Percentiles rank a stretch among this genome's conserved stretches.
Evolutionary conservation across 2,329 filamentous ascomycete species (phyloP).

Genomic region (Exophiala xenobiotica): DNA sequence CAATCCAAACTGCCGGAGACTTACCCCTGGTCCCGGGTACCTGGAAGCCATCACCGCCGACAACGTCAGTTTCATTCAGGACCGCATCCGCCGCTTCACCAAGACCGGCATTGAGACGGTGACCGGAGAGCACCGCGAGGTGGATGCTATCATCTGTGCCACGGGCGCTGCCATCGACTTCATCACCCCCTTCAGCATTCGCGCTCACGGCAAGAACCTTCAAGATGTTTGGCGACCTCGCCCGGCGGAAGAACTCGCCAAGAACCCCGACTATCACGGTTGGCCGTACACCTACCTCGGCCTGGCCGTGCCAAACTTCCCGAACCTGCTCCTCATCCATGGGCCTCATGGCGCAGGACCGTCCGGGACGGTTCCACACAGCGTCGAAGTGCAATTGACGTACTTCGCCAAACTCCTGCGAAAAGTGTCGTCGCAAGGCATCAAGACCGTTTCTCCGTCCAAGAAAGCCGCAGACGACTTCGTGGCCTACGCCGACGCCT

Average conservation of each 20-base stretch:
- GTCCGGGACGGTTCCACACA: conserved; percentile 66
- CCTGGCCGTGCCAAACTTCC: conserved; percentile 40
- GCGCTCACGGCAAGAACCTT: conserved; percentile 30
- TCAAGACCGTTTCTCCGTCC: conserved; percentile 60
- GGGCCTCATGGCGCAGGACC: conserved; percentile 50
- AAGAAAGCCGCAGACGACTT: conserved; percentile 64
- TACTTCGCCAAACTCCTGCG: conserved; percentile 67
- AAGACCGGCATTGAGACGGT: conserved; percentile 45
- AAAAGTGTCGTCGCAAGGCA: conserved; percentile 65
- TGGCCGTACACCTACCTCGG: conserved; percentile 42
- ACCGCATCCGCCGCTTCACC: conserved; percentile 59
- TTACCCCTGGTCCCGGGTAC: conserved; percentile 65
- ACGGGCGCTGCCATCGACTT: conserved; percentile 41
- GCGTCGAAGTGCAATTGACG: conserved; percentile 63
- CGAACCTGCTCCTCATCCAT: conserved; percentile 46
- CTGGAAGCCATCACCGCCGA: conserved; percentile 62
- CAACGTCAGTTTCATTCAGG: conserved; percentile 62
- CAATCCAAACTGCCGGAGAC: conserved; percentile 40
- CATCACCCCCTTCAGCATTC: conserved; percentile 36
- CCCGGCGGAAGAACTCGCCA: conserved; percentile 35
- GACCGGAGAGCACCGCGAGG: conserved; percentile 25
- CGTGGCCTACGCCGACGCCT: conserved; percentile 57
- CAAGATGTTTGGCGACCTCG: conserved; percentile 32
- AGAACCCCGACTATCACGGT: conserved; percentile 33
- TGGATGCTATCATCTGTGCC: conserved; percentile 37